Conservation (phyloP, 2,329 filamentous ascomycete genomes). For the Calonectria montana region DNA sequence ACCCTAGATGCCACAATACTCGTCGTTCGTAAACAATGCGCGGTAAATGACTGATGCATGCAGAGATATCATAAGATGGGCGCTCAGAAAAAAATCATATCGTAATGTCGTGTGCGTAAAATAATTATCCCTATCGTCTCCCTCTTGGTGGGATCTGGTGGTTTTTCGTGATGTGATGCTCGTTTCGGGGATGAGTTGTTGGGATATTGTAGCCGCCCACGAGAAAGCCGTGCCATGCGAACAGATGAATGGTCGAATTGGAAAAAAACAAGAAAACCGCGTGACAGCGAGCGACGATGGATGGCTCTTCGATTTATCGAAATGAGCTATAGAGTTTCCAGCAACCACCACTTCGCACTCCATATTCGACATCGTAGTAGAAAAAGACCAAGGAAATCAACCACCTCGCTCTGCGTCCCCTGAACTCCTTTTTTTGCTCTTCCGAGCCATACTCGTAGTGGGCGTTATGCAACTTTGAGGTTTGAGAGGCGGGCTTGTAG, state of each 20-base stretch:
- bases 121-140: constrained; percentile 24
- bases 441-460: neutral
- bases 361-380: constrained; percentile 28
- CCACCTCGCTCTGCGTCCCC: constrained; percentile 36
- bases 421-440: constrained; percentile 1
- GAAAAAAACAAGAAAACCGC: constrained; percentile 34
- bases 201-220: constrained; percentile 15
- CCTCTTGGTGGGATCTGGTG: constrained; percentile 27
- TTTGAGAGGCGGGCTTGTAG: constrained; percentile 67
- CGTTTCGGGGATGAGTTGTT: constrained; percentile 22
- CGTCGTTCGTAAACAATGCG: constrained; percentile 34
- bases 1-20: constrained; percentile 24
- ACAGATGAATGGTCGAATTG: constrained; percentile 31
- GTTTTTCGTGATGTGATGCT: constrained; percentile 24
- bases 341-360: constrained; percentile 26
- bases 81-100: constrained; percentile 36
- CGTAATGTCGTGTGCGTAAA: constrained; percentile 39
- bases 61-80: constrained; percentile 32
- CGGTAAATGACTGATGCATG: constrained; percentile 40
- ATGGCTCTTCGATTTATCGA: constrained; percentile 29
- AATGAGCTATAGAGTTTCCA: constrained; percentile 14
- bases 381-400: constrained; percentile 34
- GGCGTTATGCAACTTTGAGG: constrained; percentile 50
- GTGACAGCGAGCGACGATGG: constrained; percentile 22
- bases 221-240: constrained; percentile 28